phyloP scores from a whole-genome alignment of 257 asterid species.

The Knoxia roxburghii region DNA sequence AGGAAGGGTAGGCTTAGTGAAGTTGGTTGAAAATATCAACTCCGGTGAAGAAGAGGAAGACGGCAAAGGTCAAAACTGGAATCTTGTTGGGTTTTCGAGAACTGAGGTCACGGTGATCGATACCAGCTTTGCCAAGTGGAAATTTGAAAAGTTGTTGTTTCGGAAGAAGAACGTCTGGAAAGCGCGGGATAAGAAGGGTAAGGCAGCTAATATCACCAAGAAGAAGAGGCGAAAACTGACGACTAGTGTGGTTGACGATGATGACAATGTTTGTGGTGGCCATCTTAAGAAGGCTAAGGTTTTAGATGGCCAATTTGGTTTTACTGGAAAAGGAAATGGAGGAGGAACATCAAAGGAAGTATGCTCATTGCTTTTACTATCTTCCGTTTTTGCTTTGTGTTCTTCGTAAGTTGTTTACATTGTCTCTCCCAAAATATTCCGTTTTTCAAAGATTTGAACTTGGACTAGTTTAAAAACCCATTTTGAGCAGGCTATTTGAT shows the following conservation, averaged over 20 bases:
- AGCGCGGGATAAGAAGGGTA: slow-evolving; percentile 62
- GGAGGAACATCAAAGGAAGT: slow-evolving; percentile 34
- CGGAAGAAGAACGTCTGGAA: slow-evolving; percentile 86
- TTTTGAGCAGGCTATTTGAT: no score
- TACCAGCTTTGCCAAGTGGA: slow-evolving; percentile 79
- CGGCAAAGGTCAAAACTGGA: slow-evolving; percentile 26
- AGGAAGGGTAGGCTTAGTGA: slow-evolving; percentile 35
- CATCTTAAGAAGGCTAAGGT: slow-evolving; percentile 45
- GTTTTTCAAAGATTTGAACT: no score
- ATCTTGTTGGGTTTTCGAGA: slow-evolving; percentile 61
- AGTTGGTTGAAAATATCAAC: slow-evolving; percentile 20
- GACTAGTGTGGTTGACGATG: slow-evolving; percentile 14
- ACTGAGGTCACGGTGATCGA: slow-evolving; percentile 87
- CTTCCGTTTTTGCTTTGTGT: background rate
- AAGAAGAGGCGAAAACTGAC: slow-evolving; percentile 47
- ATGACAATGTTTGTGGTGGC: slow-evolving; percentile 18
- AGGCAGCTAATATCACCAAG: slow-evolving; percentile 24
- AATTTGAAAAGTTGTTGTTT: slow-evolving; percentile 71
- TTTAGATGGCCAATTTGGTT: slow-evolving; percentile 21
- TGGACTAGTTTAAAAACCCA: no score
- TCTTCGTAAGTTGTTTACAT: no score
- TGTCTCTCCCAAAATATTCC: no score
- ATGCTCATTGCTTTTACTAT: slow-evolving; percentile 22
- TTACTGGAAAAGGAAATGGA: slow-evolving; percentile 22
- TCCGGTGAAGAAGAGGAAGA: slow-evolving; percentile 21